Evolutionary conservation across 2,329 filamentous ascomycete species (phyloP).

Genomic region (Cladosporium austrohemisphaericum): DNA sequence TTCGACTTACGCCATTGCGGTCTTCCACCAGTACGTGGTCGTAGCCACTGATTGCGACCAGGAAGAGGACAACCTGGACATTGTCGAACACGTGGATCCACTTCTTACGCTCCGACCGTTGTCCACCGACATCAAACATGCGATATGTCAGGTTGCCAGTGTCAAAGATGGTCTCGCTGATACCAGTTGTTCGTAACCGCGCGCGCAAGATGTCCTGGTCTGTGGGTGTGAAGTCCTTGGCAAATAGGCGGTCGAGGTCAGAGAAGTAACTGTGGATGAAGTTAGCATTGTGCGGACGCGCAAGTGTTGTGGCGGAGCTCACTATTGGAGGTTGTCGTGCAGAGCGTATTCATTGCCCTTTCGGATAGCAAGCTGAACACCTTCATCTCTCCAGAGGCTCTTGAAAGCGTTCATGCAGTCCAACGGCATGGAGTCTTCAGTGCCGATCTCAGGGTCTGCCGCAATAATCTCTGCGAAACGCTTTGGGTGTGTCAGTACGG

Average conservation of each 20-base stretch:
- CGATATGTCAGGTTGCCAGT: constrained; percentile 88
- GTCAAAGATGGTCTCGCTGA: constrained; percentile 92
- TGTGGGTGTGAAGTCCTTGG: constrained; percentile 75
- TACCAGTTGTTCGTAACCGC: constrained; percentile 85
- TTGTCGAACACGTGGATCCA: constrained; percentile 98
- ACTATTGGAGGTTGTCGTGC: constrained; percentile 95
- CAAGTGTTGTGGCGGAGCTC: constrained; percentile 37
- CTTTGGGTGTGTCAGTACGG: constrained; percentile 48
- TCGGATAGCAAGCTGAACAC: constrained; percentile 80
- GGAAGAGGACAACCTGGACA: constrained; percentile 85
- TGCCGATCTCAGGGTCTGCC: constrained; percentile 75
- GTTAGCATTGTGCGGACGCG: constrained; percentile 17
- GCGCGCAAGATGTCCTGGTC: constrained; percentile 94
- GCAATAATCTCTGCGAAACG: constrained; percentile 74
- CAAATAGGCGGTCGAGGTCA: constrained; percentile 60
- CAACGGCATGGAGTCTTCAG: constrained; percentile 73
- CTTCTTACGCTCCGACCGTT: constrained; percentile 91
- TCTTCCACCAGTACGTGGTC: constrained; percentile 96
- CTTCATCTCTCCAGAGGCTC: constrained; percentile 75
- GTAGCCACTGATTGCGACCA: constrained; percentile 93
- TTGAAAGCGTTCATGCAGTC: constrained; percentile 80
- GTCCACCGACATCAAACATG: constrained; percentile 94
- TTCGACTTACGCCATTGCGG: constrained; percentile 76
- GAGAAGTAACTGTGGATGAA: constrained; percentile 66
- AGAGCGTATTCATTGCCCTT: constrained; percentile 96